Conservation (phyloP, 148 eudicot species). For the Fallopia convolvulus region DNA sequence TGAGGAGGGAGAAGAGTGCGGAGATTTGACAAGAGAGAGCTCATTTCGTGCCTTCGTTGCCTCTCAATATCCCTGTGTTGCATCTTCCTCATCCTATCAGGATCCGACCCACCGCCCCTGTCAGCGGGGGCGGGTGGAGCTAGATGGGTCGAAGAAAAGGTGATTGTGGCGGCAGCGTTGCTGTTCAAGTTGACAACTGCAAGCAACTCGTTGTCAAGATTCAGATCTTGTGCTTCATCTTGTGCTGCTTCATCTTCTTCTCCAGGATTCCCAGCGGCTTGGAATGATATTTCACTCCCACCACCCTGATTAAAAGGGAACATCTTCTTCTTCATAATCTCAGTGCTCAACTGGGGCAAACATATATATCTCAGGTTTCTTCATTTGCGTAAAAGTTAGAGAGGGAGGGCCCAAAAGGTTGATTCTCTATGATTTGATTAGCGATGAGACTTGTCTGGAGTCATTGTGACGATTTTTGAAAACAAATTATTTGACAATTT, state of each 20-base stretch:
- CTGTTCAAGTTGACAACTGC: not conserved
- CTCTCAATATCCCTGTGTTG: not conserved
- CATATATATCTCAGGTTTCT: not conserved
- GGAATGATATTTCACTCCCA: not conserved
- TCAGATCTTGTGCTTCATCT: not conserved
- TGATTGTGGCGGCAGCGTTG: not conserved
- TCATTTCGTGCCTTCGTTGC: slow-evolving; percentile 1
- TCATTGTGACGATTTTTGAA: not conserved
- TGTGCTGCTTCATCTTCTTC: not conserved
- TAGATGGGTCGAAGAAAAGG: not conserved
- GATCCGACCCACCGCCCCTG: not conserved
- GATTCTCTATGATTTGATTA: not conserved
- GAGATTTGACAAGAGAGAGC: not conserved
- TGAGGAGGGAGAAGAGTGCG: slow-evolving; percentile 9
- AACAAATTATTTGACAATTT: not conserved
- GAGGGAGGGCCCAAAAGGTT: not conserved
- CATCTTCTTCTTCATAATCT: not conserved
- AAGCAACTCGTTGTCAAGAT: not conserved
- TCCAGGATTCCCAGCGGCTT: not conserved
- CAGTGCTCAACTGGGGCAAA: not conserved
- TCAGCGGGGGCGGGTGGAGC: not conserved
- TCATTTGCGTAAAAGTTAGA: not conserved
- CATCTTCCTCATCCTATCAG: not conserved
- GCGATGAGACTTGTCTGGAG: not conserved
- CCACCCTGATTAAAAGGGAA: not conserved